A percentile compares a stretch with the other conserved stretches of the same genome.
phyloP scores from a whole-genome alignment of 345 rosid species.

The Ricinus communis region DNA sequence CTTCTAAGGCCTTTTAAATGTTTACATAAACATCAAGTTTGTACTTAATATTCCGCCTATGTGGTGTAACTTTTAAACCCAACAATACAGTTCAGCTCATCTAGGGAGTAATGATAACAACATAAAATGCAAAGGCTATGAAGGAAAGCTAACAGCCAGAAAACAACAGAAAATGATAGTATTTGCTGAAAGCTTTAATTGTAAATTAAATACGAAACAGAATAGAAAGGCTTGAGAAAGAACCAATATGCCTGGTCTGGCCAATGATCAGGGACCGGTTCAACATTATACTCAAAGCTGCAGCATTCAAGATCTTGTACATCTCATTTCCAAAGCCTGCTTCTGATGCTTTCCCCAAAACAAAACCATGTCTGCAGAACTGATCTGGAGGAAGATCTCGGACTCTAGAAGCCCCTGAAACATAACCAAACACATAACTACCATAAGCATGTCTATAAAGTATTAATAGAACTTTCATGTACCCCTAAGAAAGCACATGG shows the following conservation, averaged over 20 bases:
- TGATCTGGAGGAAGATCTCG: constrained; percentile 74
- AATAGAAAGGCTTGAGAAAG: constrained; percentile 73
- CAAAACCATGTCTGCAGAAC: constrained; percentile 81
- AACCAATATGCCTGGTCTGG: constrained; percentile 99
- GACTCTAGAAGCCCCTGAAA: constrained; percentile 67
- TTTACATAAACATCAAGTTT: too few species aligned
- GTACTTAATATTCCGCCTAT: background rate
- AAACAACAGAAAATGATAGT: too few species aligned
- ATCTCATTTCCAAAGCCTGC: constrained; percentile 98
- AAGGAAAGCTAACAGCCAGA: too few species aligned
- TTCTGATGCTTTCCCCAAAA: constrained; percentile 88
- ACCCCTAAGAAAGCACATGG: background rate
- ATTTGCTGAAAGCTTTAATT: background rate
- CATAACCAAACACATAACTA: background rate
- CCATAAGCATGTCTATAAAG: background rate
- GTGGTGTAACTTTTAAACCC: background rate
- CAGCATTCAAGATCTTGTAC: constrained; percentile 90
- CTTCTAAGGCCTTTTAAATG: too few species aligned
- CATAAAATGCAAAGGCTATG: too few species aligned
- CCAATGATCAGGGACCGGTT: constrained; percentile 97
- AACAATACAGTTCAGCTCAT: background rate
- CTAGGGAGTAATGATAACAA: background rate
- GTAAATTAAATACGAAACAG: constrained; percentile 32
- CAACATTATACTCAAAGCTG: constrained; percentile 84
- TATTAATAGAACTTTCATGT: background rate